phyloP scores from a whole-genome alignment of 2,329 filamentous ascomycete genomes.

The Cytospora mali region DNA sequence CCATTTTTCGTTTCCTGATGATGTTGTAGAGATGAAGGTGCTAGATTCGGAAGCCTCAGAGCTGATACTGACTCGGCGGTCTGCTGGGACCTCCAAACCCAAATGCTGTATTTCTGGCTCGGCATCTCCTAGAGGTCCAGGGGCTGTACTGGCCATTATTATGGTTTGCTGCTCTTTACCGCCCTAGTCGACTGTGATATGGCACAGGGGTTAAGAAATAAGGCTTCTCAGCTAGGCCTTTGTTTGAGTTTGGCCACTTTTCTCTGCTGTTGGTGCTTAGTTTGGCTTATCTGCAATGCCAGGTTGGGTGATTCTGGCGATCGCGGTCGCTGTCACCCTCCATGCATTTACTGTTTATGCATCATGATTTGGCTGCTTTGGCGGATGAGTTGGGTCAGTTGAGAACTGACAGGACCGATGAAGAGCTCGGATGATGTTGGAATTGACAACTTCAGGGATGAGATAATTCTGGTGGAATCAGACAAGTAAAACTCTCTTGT shows the following conservation, averaged over 20 bases:
- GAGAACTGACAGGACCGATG: neutral
- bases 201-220: neutral
- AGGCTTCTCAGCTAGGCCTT: neutral
- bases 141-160: neutral
- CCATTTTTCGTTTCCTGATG: constrained; percentile 20
- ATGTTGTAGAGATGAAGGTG: constrained; percentile 8
- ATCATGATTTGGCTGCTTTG: constrained; percentile 7
- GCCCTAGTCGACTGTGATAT: neutral
- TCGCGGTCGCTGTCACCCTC: constrained; percentile 12
- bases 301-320: constrained; percentile 3
- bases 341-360: constrained; percentile 3
- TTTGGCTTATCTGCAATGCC: neutral
- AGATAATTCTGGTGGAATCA: neutral
- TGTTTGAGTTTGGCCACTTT: neutral
- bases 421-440: neutral
- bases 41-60: constrained; percentile 9
- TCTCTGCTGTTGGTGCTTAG: neutral
- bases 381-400: neutral
- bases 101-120: constrained; percentile 4
- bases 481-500: neutral
- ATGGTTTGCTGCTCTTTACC: constrained; percentile 3
- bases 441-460: neutral
- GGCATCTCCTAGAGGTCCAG: constrained; percentile 6
- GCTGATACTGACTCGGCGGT: constrained; percentile 4
- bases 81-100: constrained; percentile 1